phyloP scores from a whole-genome alignment of 1,139 yeast genomes.

The Pichia sp. region DNA sequence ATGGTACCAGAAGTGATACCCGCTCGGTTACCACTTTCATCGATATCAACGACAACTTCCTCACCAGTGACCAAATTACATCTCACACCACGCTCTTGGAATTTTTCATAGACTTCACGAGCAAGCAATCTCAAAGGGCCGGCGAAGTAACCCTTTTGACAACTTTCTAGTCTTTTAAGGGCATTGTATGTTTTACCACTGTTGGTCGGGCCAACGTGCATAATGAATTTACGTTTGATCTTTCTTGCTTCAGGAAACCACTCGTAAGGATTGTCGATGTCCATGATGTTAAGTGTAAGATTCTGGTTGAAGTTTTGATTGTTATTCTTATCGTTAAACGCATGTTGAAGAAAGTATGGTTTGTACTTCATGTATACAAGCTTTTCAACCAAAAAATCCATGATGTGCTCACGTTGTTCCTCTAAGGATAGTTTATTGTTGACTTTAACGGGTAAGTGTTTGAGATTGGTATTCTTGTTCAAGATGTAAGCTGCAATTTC shows the following conservation, averaged over 20 bases:
- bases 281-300: conserved; percentile 32
- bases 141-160: conserved; percentile 84
- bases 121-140: conserved; percentile 92
- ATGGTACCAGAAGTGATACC: conserved; percentile 81
- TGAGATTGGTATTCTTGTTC: not conserved
- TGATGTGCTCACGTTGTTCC: not conserved
- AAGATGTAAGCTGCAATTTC: conserved; percentile 5
- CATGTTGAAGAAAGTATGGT: conserved; percentile 23
- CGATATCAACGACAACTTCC: conserved; percentile 69
- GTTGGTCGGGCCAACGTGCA: conserved; percentile 98
- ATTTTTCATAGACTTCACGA: conserved; percentile 80
- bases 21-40: conserved; percentile 63
- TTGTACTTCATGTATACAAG: conserved; percentile 24
- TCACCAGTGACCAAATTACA: conserved; percentile 94
- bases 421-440: not conserved
- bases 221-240: conserved; percentile 65
- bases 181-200: conserved; percentile 95
- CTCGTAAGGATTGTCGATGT: conserved; percentile 66
- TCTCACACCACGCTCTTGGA: conserved; percentile 53
- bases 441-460: conserved; percentile 1
- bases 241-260: conserved; percentile 88
- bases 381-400: conserved; percentile 21
- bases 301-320: conserved; percentile 26
- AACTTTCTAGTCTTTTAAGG: conserved; percentile 54
- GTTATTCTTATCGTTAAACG: conserved; percentile 23